Base-by-base conservation (phyloP, 2,329 filamentous ascomycete genomes). In the Grosmannia huntii region DNA sequence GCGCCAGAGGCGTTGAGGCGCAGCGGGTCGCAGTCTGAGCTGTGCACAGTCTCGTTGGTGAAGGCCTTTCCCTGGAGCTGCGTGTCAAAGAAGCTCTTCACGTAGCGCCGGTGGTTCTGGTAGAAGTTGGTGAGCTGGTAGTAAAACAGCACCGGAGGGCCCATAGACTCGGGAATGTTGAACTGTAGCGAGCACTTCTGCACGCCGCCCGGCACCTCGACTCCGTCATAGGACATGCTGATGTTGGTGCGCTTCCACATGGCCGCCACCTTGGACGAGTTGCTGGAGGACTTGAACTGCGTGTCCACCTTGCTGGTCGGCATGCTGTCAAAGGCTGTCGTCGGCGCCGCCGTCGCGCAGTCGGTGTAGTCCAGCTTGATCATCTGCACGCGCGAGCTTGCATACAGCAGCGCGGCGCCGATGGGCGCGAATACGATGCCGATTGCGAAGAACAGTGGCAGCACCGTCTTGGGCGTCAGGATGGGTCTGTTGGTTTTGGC, bases 121-220 rank as follows among this genome's bases (percentile, higher is more conserved):
- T 97, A 97, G 75, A 99, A 99, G 74, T 97, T 96, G 59, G 90
- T 92, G 62, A 99, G 84, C 65, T 87, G 87, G 72, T 99, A 99
- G 76, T 96, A 99, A 72, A 97, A 84, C 61, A 92, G 81, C 12
- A 99, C 88, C 0, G 92, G 90, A 1, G 90, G 82, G 3, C 80
- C 78, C 72, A 99, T 85, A 60, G 84, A 76, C 66, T 92, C 85
- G 1, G 90, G 89, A 10, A 96, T 84, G 41, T 81, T 76, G 72
- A 97, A 96, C 61, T 83, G 78, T 58, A 99, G 72, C 36, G 80
- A 80, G 78, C 94, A 99, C 72, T 81, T 65, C 60, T 57, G 48
- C 56, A 64, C 11, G 59, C 55, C 73, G 55, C 74, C 72, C 50
- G 27, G 70, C 57, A 72, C 62, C 10, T 60, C 60, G 33, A 71